phyloP scores from a whole-genome alignment of 179 eudicot genomes.

The Amaranthus tricolor region DNA sequence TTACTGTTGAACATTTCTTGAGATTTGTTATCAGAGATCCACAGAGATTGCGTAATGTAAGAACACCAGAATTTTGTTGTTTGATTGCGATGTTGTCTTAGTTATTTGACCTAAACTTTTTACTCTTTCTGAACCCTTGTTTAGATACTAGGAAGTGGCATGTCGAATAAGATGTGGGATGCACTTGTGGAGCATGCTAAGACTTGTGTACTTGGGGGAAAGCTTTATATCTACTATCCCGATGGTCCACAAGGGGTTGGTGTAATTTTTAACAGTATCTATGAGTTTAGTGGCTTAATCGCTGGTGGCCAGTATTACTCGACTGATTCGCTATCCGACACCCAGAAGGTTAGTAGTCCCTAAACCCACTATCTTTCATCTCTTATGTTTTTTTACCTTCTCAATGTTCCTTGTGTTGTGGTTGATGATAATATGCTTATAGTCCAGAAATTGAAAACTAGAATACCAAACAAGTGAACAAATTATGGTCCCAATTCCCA shows the following conservation, averaged over 20 bases:
- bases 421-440: not conserved
- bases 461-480: not conserved
- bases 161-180: constrained; percentile 87
- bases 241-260: constrained; percentile 56
- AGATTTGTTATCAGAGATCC: constrained; percentile 62
- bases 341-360: constrained; percentile 50
- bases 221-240: constrained; percentile 60
- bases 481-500: not conserved
- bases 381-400: not conserved
- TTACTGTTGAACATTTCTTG: constrained; percentile 66
- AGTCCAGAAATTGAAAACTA: not conserved
- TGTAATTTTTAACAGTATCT: constrained; percentile 61
- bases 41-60: constrained; percentile 57
- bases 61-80: constrained; percentile 14
- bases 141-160: constrained; percentile 76
- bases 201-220: constrained; percentile 68
- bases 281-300: constrained; percentile 70
- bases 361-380: not conserved
- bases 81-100: not conserved
- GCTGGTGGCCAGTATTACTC: constrained; percentile 61
- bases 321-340: constrained; percentile 53
- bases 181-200: constrained; percentile 74
- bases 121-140: not conserved
- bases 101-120: not conserved
- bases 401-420: not conserved